Conservation (phyloP, 768 basidiomycete genomes). For the Lentinula aciculospora region DNA sequence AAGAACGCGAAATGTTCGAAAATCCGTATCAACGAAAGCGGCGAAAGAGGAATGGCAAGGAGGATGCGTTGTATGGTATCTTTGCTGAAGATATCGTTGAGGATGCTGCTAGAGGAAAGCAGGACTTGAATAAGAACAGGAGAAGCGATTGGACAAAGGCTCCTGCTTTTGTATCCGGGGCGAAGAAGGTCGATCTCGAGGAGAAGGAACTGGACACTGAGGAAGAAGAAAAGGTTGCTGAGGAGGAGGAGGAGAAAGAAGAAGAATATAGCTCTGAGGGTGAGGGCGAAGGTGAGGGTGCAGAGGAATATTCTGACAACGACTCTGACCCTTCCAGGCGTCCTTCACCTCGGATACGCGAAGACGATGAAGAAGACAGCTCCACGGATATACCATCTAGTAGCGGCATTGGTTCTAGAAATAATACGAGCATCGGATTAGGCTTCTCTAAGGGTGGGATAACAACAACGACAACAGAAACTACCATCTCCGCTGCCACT, state of each 20-base stretch:
- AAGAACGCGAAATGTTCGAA: conserved; percentile 71
- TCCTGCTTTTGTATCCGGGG: conserved; percentile 66
- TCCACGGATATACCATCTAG: conserved; percentile 26
- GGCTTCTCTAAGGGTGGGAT: conserved; percentile 26
- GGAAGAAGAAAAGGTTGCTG: conserved; percentile 21
- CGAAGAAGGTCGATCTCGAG: conserved; percentile 40
- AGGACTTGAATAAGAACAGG: conserved; percentile 25
- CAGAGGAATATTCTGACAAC: conserved; percentile 31
- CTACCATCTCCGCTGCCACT: not conserved
- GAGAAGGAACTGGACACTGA: conserved; percentile 32
- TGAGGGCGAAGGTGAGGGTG: conserved; percentile 27
- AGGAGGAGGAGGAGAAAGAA: conserved; percentile 25
- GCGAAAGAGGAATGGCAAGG: conserved; percentile 57
- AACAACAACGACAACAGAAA: conserved; percentile 15
- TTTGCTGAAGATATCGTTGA: conserved; percentile 74
- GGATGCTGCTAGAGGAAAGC: conserved; percentile 20
- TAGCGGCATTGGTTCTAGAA: conserved; percentile 14
- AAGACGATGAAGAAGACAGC: conserved; percentile 42
- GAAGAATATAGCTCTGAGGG: conserved; percentile 21
- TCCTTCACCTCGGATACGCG: conserved; percentile 51
- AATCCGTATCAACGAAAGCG: conserved; percentile 73
- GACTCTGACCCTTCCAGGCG: conserved; percentile 46
- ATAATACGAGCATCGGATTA: conserved; percentile 1
- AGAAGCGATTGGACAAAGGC: conserved; percentile 70
- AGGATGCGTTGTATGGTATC: conserved; percentile 72